phyloP scores from a whole-genome alignment of 2,329 filamentous ascomycete species.

The Lachnellula arida region DNA sequence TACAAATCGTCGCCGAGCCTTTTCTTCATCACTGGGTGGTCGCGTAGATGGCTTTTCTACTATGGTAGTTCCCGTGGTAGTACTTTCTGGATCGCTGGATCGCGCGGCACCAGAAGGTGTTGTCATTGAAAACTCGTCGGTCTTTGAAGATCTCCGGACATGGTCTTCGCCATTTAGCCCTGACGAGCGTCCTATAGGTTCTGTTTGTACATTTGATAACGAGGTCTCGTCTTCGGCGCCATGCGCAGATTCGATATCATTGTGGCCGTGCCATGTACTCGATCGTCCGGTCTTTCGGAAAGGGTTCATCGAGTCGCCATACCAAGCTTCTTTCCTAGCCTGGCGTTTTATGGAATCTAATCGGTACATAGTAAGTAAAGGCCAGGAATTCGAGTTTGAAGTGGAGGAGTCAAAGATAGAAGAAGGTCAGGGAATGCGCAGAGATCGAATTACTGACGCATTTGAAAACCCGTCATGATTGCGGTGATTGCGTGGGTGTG shows the following conservation, averaged over 20 bases:
- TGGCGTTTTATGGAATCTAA: constrained; percentile 26
- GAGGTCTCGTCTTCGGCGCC: constrained; percentile 1
- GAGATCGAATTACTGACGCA: not conserved
- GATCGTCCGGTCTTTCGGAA: constrained; percentile 24
- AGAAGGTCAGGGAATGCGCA: not conserved
- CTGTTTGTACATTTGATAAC: constrained; percentile 18
- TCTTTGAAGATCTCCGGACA: constrained; percentile 7
- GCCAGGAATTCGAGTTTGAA: not conserved
- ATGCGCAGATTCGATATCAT: constrained; percentile 8
- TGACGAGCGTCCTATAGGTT: constrained; percentile 16
- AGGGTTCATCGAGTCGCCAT: constrained; percentile 28
- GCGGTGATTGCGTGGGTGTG: not conserved
- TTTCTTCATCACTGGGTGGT: constrained; percentile 17
- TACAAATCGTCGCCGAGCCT: constrained; percentile 18
- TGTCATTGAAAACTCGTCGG: constrained; percentile 15
- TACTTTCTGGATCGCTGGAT: constrained; percentile 18
- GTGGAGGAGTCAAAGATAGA: not conserved
- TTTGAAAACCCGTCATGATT: not conserved
- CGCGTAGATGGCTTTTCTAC: constrained; percentile 10
- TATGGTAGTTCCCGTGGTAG: constrained; percentile 7
- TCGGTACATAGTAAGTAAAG: constrained; percentile 17
- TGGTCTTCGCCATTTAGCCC: constrained; percentile 1
- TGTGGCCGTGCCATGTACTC: constrained; percentile 14
- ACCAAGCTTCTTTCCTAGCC: constrained; percentile 31
- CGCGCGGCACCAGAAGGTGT: not conserved